Evolutionary conservation across 2,329 filamentous ascomycete genomes (phyloP).

Genomic region (Penicillium corylophilum): DNA sequence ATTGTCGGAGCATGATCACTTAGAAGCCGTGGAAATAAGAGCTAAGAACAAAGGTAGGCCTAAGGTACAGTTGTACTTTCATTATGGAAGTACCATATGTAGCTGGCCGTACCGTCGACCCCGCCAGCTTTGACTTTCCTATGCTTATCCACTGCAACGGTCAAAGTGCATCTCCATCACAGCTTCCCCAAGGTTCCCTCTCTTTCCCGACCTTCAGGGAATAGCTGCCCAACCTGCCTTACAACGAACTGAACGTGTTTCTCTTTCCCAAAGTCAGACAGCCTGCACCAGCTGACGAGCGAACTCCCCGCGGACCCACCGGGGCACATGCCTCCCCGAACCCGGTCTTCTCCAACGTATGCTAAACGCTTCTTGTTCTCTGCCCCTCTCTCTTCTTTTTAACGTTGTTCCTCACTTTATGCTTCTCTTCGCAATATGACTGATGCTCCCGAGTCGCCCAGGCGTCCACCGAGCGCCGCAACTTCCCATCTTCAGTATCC

Average conservation of each 20-base stretch:
- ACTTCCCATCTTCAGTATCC: conserved; percentile 40
- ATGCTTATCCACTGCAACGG: background rate
- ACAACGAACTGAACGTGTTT: no score
- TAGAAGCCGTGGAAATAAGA: background rate
- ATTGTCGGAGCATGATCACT: background rate
- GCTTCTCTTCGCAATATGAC: conserved; percentile 28
- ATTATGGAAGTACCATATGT: background rate
- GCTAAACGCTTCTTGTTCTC: conserved; percentile 4
- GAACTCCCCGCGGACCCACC: conserved; percentile 21
- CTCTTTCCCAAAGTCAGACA: conserved; percentile 4
- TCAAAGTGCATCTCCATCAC: background rate
- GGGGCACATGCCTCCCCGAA: conserved; percentile 17
- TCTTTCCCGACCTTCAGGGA: background rate
- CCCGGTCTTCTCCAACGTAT: conserved; percentile 15
- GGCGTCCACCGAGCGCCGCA: conserved; percentile 26
- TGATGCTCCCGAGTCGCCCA: conserved; percentile 38
- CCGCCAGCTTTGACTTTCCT: background rate
- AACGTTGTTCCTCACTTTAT: conserved; percentile 2
- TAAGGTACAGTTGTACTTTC: background rate
- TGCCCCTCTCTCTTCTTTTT: background rate
- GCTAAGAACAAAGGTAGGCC: background rate
- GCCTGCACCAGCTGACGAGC: conserved; percentile 13
- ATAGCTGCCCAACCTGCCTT: background rate
- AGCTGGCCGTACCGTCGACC: background rate
- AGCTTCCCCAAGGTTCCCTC: background rate